A percentile compares a stretch with the other conserved stretches of the same genome.
phyloP scores from a whole-genome alignment of 768 basidiomycete species.

The Suillus tomentosus region DNA sequence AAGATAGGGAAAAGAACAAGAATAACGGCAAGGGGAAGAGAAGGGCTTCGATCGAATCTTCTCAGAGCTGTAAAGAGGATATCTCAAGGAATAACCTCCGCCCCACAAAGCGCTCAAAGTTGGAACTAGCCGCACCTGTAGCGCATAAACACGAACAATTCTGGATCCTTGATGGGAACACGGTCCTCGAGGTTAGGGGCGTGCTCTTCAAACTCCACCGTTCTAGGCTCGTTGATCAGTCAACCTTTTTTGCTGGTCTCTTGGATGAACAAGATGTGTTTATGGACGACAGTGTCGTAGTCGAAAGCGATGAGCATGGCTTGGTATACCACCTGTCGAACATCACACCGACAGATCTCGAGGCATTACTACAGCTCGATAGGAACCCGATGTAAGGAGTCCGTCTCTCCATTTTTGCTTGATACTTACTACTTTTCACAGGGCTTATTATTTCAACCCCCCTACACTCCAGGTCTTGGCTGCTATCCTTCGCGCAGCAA shows the following conservation, averaged over 20 bases:
- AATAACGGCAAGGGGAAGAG: slow-evolving; percentile 4
- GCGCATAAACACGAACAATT: slow-evolving; percentile 21
- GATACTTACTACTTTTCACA: not conserved
- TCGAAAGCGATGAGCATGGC: slow-evolving; percentile 8
- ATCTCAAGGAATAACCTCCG: not conserved
- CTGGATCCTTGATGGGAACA: slow-evolving; percentile 40
- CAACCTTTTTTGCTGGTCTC: slow-evolving; percentile 35
- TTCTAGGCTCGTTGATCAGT: slow-evolving; percentile 34
- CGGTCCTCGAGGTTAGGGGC: slow-evolving; percentile 37
- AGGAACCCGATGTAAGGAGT: slow-evolving; percentile 2
- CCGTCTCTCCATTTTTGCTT: not conserved
- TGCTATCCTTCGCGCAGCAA: slow-evolving; percentile 38
- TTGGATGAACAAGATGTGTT: slow-evolving; percentile 20
- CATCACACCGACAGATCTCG: slow-evolving; percentile 2
- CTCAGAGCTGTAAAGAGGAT: not conserved
- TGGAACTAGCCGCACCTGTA: not conserved
- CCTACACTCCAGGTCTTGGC: slow-evolving; percentile 23
- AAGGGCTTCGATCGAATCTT: not conserved
- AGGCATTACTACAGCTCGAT: slow-evolving; percentile 12
- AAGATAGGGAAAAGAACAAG: not conserved
- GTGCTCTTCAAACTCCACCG: slow-evolving; percentile 39
- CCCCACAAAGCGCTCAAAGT: slow-evolving; percentile 3
- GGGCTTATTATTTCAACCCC: slow-evolving; percentile 4
- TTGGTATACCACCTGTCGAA: slow-evolving; percentile 8
- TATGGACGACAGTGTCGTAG: slow-evolving; percentile 17